Evolutionary conservation across 331 rosid species (phyloP).

Genomic region (Quercus tomentella): DNA sequence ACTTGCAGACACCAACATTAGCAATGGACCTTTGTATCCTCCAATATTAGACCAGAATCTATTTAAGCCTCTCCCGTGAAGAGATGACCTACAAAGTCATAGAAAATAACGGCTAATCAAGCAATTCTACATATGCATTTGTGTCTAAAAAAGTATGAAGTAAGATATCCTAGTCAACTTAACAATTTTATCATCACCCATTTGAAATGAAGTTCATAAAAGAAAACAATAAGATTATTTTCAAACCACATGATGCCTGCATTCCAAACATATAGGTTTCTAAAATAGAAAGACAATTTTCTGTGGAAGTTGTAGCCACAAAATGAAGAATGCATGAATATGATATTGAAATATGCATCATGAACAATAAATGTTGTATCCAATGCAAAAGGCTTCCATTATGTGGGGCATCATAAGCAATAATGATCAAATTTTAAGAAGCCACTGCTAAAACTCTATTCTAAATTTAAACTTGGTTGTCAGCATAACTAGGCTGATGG

Average conservation of each 20-base stretch:
- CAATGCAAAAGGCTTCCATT: no score
- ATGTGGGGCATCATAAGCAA: not conserved
- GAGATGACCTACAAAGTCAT: constrained; percentile 61
- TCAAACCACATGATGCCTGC: no score
- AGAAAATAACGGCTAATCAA: constrained; percentile 16
- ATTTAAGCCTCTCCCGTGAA: constrained; percentile 90
- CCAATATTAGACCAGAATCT: constrained; percentile 86
- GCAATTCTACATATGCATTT: constrained; percentile 1
- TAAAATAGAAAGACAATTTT: not conserved
- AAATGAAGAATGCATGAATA: not conserved
- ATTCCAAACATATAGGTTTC: not conserved
- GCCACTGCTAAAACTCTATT: not conserved
- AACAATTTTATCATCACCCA: not conserved
- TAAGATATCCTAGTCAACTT: not conserved
- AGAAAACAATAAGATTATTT: not conserved
- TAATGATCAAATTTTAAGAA: not conserved
- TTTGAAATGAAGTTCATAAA: not conserved
- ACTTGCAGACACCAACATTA: constrained; percentile 59
- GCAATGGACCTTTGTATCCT: constrained; percentile 76
- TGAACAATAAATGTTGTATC: not conserved
- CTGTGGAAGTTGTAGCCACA: not conserved
- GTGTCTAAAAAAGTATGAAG: not conserved
- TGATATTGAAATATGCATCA: not conserved
- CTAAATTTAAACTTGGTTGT: not conserved
- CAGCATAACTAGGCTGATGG: not conserved